Percentiles rank a stretch among this genome's conserved stretches.
phyloP scores from a whole-genome alignment of 768 basidiomycete genomes.

The Pulveroboletus sp. region DNA sequence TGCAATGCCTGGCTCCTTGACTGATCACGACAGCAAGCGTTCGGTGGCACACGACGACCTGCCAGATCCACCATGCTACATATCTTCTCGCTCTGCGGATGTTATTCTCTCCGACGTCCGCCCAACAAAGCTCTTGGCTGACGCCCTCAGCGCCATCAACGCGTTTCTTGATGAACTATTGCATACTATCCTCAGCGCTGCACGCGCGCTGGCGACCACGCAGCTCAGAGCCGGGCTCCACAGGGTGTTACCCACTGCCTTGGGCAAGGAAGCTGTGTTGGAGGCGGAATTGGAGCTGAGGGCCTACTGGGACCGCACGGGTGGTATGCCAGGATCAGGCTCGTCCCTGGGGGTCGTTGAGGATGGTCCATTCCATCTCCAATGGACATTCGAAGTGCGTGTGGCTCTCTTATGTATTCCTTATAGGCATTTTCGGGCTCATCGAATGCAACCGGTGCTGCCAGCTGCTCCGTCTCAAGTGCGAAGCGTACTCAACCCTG shows the following conservation, averaged over 20 bases:
- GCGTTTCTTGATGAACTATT: constrained; percentile 81
- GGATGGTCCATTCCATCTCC: constrained; percentile 61
- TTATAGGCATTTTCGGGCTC: constrained; percentile 8
- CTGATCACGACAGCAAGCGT: constrained; percentile 31
- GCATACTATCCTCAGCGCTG: constrained; percentile 59
- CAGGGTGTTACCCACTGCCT: constrained; percentile 66
- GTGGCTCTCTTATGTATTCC: neutral
- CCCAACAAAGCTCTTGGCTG: constrained; percentile 76
- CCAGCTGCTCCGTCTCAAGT: constrained; percentile 80
- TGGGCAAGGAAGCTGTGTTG: constrained; percentile 87
- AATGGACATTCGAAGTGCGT: constrained; percentile 70
- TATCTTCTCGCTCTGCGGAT: constrained; percentile 81
- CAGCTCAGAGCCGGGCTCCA: constrained; percentile 68
- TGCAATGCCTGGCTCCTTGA: constrained; percentile 44
- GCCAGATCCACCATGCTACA: constrained; percentile 59
- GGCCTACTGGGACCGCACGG: constrained; percentile 80
- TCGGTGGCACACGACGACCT: constrained; percentile 7
- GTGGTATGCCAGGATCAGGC: constrained; percentile 31
- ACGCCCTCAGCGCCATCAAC: constrained; percentile 78
- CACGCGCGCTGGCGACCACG: constrained; percentile 68
- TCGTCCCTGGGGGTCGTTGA: constrained; percentile 34
- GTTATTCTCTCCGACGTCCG: constrained; percentile 90
- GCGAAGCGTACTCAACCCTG: constrained; percentile 82
- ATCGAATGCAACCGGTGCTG: neutral
- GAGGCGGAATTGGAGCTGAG: constrained; percentile 92